Base-by-base conservation (phyloP, 768 basidiomycete genomes). In the Pholiota molesta region DNA sequence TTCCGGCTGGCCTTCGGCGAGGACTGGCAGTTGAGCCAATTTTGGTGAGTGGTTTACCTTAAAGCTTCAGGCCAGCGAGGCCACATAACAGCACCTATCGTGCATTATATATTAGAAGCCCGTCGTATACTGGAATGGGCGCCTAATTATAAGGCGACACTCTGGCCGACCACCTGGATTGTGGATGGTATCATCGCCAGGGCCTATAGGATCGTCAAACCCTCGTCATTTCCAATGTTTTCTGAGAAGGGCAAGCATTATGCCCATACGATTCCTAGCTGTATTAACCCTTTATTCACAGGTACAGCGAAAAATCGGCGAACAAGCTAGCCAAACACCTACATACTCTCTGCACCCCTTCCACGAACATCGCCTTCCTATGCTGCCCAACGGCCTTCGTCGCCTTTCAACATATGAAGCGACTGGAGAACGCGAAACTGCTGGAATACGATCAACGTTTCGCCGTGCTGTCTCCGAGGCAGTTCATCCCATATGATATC, bases 1-100 rank as follows among this genome's bases (percentile, higher is more conserved):
- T 83, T 78, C 61, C 72, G 75, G 29, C 64, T 69, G 37, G 75
- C 77, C 14, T 83, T 83, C 57, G 74, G 78, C 17, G 81, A 82
- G 70, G 79, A 81, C 70, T 82, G 81, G 81, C 80, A 83, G 66
- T 74, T 82, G 44, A 81, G 79, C 65, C 81, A 83, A 69, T 81
- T 82, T 62, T 82, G 81, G 80, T 81, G 69, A 75, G 81, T 73
- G 29, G 14, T 13, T 35, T 40, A 17, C 31, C n/a, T 16, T 10
- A 52, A 21, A 26, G 21, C 40, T 4, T 21, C n/a, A 52, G 37
- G 53, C 53, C 59, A 28, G 52, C 52, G 42, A 37, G 52, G 28
- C 40, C 28, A 10, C 39, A 49, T 49, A 19, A 49, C 14, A 26
- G 6, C 47, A 2, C 23, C 19, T 14, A n/a, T 49, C 11, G 19